Evolutionary conservation across 1,139 yeast species (phyloP), one percentile per base, ranked within the genome.

Genomic region (Ogataea hybrid): DNA sequence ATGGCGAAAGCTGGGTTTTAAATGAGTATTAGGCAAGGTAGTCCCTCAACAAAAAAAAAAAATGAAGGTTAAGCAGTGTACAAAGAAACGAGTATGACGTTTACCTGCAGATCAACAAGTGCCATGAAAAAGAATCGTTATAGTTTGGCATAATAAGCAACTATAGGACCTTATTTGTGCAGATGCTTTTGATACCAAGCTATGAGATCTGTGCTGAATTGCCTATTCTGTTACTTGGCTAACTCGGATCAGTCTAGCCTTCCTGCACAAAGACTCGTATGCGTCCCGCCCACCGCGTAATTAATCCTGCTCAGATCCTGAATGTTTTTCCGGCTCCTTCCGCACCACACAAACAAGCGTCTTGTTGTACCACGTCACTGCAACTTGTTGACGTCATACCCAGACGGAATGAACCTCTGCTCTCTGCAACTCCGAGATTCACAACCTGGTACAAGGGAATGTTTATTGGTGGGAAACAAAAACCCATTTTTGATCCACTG

Each of bases 71-170:
- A 6, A 28, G 15, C 11, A 28, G 16, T 28, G 31, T 16, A 16
- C 31, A 28, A 28, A 28, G 31, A 28, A 28, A 28, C 31, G 31
- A 28, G 16, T 15, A 28, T 28, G 31, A 28, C 31, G 31, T 28
- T 28, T 28, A 15, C 18, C 17, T 28, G 31, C 31, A 28, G 17
- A 28, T 28, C 20, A 25, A 20, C n/a, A 28, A 16, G 31, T 28
- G n/a, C 18, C 17, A 7, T 10, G 31, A 15, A 28, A 28, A 28
- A 28, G 31, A 28, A 28, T 17, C 31, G 31, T 6, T 16, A 15
- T 28, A 28, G 31, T 28, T 6, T 15, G n/a, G 6, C 7, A 28
- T 28, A 28, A 28, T 28, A 15, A 17, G n/a, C 11, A 28, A 15
- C 31, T 7, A 28, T 20, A 17, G 31, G 31, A 28, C 27, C 14